A percentile compares a stretch with the other conserved stretches of the same genome.
phyloP scores from a whole-genome alignment of 257 asterid genomes.

The Nicotiana noctiflora region DNA sequence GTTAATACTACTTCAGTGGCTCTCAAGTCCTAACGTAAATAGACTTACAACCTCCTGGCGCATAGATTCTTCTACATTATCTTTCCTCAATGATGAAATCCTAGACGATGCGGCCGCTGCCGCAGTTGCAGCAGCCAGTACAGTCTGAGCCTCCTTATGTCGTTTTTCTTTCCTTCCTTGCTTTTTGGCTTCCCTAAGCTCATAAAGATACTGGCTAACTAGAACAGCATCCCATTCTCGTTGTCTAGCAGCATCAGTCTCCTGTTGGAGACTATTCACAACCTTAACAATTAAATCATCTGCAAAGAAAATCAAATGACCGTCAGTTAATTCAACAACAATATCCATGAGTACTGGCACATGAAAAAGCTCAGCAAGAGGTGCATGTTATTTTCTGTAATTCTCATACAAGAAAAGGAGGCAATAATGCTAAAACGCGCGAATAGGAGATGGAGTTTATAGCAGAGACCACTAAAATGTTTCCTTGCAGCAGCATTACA shows the following conservation, averaged over 20 bases:
- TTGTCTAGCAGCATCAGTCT: slow-evolving; percentile 56
- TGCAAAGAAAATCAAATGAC: slow-evolving; percentile 25
- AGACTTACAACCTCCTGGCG: slow-evolving; percentile 47
- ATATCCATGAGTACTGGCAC: not conserved
- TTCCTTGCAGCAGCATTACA: slow-evolving; percentile 45
- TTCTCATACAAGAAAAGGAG: not conserved
- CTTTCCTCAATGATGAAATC: slow-evolving; percentile 76
- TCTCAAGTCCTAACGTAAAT: not conserved
- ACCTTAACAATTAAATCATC: slow-evolving; percentile 71
- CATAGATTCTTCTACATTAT: slow-evolving; percentile 56
- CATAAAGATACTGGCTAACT: slow-evolving; percentile 68
- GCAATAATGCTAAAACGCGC: not conserved
- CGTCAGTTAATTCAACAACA: slow-evolving; percentile 12
- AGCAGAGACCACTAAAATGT: slow-evolving; percentile 51
- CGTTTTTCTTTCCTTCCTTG: slow-evolving; percentile 93
- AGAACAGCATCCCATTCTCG: slow-evolving; percentile 80
- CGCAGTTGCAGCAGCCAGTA: slow-evolving; percentile 97
- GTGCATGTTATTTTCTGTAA: not conserved
- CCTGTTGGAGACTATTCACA: slow-evolving; percentile 59
- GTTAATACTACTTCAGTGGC: not conserved
- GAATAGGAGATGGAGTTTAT: slow-evolving; percentile 10
- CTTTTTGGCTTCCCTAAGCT: slow-evolving; percentile 83
- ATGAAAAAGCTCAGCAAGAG: not conserved
- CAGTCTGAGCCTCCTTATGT: slow-evolving; percentile 94
- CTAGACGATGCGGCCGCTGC: slow-evolving; percentile 98